A percentile compares a stretch with the other conserved stretches of the same genome.
Conservation (phyloP, 2,329 filamentous ascomycete genomes). For the Fusarium subglutinans region DNA sequence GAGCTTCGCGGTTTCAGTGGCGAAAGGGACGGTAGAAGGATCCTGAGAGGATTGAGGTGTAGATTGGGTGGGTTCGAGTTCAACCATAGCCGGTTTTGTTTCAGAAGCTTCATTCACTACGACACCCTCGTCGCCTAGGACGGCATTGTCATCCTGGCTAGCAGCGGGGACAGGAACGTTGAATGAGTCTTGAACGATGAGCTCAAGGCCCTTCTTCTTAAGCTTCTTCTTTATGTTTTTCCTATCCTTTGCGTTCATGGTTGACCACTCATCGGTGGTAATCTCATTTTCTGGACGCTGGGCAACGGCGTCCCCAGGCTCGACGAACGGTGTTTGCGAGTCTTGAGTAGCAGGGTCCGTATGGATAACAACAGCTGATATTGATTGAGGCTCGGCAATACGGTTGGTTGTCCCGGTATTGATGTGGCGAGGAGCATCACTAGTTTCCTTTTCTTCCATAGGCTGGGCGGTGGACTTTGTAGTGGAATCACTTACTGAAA, state of each 20-base stretch:
- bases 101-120: not conserved
- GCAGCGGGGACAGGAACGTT: not conserved
- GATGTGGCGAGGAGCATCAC: not conserved
- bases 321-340: not conserved
- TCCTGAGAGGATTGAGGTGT: not conserved
- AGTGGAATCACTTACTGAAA: not conserved
- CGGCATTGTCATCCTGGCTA: not conserved
- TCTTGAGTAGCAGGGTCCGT: not conserved
- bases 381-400: not conserved
- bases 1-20: not conserved
- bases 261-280: constrained; percentile 35
- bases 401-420: not conserved
- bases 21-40: not conserved
- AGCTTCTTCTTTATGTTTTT: constrained; percentile 40
- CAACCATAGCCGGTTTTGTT: not conserved
- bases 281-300: constrained; percentile 37
- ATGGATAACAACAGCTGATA: not conserved
- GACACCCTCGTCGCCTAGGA: not conserved
- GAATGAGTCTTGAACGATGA: constrained; percentile 25
- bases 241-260: constrained; percentile 32
- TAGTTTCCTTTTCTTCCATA: not conserved
- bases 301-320: not conserved
- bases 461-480: not conserved
- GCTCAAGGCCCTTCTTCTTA: constrained; percentile 35
- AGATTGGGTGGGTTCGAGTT: not conserved